These are phyloP conservation scores for Ceratobasidium sp. DNA, from an alignment of 1,284 basidiomycete genomes.

Conservation along the genomic window DNA sequence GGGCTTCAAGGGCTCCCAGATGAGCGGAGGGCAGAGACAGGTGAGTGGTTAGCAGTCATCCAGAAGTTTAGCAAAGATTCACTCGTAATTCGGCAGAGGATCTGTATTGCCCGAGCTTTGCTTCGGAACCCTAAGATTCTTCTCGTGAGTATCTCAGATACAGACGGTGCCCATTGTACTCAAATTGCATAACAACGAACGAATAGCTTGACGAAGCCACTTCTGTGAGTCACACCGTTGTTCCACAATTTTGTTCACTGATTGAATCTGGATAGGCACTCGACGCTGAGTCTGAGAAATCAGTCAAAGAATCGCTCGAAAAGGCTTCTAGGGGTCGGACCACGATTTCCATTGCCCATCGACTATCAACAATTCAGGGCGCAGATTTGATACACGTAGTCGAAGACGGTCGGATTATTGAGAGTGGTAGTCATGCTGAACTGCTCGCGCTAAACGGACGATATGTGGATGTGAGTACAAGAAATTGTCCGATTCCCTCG, in stretches of 20 bases:
- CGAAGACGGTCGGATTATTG: conserved; percentile 50
- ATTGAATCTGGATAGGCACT: conserved; percentile 43
- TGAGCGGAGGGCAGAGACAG: conserved; percentile 50
- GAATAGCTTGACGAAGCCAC: conserved; percentile 48
- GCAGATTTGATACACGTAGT: conserved; percentile 58
- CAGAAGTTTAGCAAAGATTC: neutral
- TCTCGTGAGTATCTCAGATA: conserved; percentile 44
- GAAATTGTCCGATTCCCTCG: too few species aligned
- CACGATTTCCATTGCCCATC: conserved; percentile 57
- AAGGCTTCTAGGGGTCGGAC: conserved; percentile 56
- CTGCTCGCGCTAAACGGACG: conserved; percentile 47
- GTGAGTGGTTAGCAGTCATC: conserved; percentile 51
- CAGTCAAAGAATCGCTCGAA: conserved; percentile 57
- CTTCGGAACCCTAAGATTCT: conserved; percentile 51
- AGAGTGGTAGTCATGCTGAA: conserved; percentile 50
- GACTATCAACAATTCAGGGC: conserved; percentile 57
- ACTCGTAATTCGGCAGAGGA: conserved; percentile 41
- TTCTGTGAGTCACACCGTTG: conserved; percentile 2
- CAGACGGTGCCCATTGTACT: neutral
- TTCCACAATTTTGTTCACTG: neutral
- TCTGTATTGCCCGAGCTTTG: conserved; percentile 53
- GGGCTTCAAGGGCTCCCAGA: too few species aligned
- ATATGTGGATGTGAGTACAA: conserved; percentile 47
- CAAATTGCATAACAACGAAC: too few species aligned
- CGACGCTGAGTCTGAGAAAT: conserved; percentile 47